Evolutionary conservation across 2,329 filamentous ascomycete species (phyloP), one percentile per base, ranked within the genome.

Genomic region (Ascocoryne sarcoides): DNA sequence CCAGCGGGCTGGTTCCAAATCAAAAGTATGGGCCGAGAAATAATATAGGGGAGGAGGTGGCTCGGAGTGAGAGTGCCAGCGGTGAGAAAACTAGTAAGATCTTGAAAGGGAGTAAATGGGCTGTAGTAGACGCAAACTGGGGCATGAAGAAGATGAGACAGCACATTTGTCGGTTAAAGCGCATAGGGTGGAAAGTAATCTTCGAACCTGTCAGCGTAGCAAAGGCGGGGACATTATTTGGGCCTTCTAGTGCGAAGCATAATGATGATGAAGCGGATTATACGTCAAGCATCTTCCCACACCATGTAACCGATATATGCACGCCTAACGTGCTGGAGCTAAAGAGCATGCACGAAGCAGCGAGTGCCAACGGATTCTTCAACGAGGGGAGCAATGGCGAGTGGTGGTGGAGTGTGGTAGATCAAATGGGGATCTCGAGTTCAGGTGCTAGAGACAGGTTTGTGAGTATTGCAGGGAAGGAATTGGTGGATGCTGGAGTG

Each of bases 121-220:
- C 92, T 19, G 79, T 94, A 4, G 70, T 93, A 7, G 92, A 98
- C 58, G 87, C 76, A 12, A 96, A 96, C 61, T 95, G 90, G 87
- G 70, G 74, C 18, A 40, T 40, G 30, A n/a, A 21, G n/a, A 16
- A 12, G 7, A 16, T 40, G 10, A n/a, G n/a, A n/a, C n/a, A n/a
- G n/a, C n/a, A n/a, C n/a, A n/a, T n/a, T n/a, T n/a, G n/a, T n/a
- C n/a, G n/a, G n/a, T n/a, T n/a, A n/a, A 14, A 16, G 19, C 18
- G 14, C 16, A 8, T 15, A n/a, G 9, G 23, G 4, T 71, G 75
- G 12, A 71, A 69, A 15, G 71, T 89, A 4, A 83, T 84, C 10
- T 94, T 90, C 56, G 92, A 96, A 62, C 90, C 92, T 1, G 92
- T 96, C 5, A 94, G 86, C 1, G 78, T 75, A 1, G 78, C 76